Evolutionary conservation across 2,329 filamentous ascomycete genomes (phyloP), one percentile per base, ranked within the genome.

Genomic region (Xylariaceae sp.): DNA sequence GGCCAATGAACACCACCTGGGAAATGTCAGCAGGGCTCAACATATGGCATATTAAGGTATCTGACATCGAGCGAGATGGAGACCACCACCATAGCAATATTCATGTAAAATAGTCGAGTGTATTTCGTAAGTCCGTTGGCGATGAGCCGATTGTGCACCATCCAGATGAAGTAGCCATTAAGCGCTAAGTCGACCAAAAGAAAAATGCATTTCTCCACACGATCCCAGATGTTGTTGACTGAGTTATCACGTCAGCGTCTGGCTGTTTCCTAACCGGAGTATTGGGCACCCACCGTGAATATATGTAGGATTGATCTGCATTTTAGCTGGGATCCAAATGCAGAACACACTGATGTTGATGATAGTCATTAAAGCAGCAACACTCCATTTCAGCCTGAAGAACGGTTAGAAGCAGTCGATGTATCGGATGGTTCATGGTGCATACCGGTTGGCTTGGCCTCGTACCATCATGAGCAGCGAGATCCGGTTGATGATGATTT

Each of bases 401-500:
- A 9, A 17, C 15, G 7, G 33, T 32, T 7, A 32, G 30, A 32
- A 13, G 30, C 16, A 15, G 6, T 6, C 16, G 8, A 17, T 7
- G 13, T n/a, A 32, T 32, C 16, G 7, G 30, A n/a, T 9, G 28
- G n/a, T 9, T n/a, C 13, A 15, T 32, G 13, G 4, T 32, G 13
- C 28, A n/a, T 29, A 32, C 30, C 30, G 30, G 6, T 6, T 17
- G 6, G 63, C 60, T 11, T 61, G 63, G 0, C 39, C 49, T 2
- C 56, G 63, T 43, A 68, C 54, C 22, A 66, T 63, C 17, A 71
- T 61, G 33, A 74, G 64, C 9, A 75, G 60, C 0, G 64, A 60
- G 6, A 74, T 64, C 19, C 72, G 65, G 48, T 75, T 75, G 46
- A 72, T 67, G 49, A 74, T 71, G 34, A 75, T 74, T 46, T 74